Conservation (phyloP, 192 early-diverging fungal genomes). For the Coemansia reversa region DNA sequence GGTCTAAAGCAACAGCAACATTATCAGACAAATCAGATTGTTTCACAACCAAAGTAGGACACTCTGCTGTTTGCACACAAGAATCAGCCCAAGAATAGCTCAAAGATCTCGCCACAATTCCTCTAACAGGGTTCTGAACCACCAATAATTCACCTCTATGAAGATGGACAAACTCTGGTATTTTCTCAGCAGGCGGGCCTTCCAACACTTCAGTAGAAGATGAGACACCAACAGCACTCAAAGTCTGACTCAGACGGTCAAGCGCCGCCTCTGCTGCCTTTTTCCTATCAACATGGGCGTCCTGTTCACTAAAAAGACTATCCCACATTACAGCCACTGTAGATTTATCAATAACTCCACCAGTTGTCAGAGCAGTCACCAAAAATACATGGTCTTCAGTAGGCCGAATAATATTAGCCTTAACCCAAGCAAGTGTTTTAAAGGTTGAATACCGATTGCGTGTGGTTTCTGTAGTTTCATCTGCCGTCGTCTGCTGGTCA, state of each 20-base stretch:
- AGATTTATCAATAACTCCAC: background rate
- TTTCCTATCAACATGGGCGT: constrained; percentile 10
- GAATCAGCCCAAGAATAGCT: constrained; percentile 39
- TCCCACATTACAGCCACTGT: constrained; percentile 27
- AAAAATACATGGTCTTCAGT: constrained; percentile 48
- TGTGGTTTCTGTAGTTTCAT: background rate
- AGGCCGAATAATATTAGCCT: constrained; percentile 39
- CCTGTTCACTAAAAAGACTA: constrained; percentile 23
- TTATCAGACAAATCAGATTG: constrained; percentile 31
- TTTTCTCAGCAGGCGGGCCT: constrained; percentile 9
- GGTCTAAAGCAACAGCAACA: constrained; percentile 38
- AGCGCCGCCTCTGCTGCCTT: constrained; percentile 18
- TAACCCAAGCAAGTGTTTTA: constrained; percentile 49
- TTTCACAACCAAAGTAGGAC: constrained; percentile 40
- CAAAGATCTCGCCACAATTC: constrained; percentile 5
- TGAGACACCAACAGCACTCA: constrained; percentile 18
- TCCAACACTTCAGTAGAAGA: constrained; percentile 23
- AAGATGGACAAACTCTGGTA: constrained; percentile 23
- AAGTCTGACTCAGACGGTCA: constrained; percentile 6
- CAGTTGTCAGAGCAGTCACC: constrained; percentile 14
- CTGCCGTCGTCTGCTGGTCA: background rate
- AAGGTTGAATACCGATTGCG: constrained; percentile 23
- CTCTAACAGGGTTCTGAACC: constrained; percentile 25
- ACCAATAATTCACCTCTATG: constrained; percentile 36
- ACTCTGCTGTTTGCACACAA: constrained; percentile 19